These are phyloP conservation scores for Acacia concinna DNA, from an alignment of 331 rosid genomes.

Conservation along the genomic window DNA sequence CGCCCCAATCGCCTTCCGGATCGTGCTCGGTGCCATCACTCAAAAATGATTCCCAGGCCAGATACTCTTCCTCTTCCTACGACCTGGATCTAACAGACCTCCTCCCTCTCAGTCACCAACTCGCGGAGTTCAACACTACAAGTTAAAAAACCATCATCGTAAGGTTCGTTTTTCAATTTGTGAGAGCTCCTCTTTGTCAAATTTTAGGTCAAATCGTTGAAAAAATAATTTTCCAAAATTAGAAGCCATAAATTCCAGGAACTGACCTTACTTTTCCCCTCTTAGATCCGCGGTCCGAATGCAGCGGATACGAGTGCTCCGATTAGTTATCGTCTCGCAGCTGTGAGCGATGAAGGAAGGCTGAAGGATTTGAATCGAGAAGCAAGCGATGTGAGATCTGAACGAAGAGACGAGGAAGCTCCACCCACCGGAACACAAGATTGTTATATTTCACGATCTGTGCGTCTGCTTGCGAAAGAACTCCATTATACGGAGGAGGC, in stretches of 20 bases:
- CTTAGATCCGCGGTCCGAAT: background rate
- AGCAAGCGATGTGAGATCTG: background rate
- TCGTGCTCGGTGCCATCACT: conserved; percentile 82
- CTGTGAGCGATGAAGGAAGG: background rate
- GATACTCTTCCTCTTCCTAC: background rate
- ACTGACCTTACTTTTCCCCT: conserved; percentile 2
- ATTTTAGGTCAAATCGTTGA: background rate
- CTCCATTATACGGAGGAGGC: background rate
- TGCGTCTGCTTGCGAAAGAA: background rate
- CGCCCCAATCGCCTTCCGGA: conserved; percentile 94
- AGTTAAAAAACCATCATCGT: background rate
- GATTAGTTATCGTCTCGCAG: background rate
- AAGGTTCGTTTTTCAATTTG: background rate
- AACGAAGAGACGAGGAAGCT: background rate
- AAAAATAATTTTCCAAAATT: background rate
- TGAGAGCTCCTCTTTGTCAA: background rate
- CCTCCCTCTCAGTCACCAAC: conserved; percentile 1
- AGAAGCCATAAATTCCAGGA: conserved; percentile 9
- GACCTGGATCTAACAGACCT: background rate
- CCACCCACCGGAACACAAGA: conserved; percentile 5
- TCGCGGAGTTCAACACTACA: background rate
- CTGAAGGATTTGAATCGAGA: background rate
- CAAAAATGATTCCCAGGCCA: conserved; percentile 9
- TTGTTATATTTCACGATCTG: background rate
- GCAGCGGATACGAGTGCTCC: background rate